A percentile compares a stretch with the other conserved stretches of the same genome.
Evolutionary conservation across 2,329 filamentous ascomycete genomes (phyloP).

Genomic region (Didymella arachidicola): DNA sequence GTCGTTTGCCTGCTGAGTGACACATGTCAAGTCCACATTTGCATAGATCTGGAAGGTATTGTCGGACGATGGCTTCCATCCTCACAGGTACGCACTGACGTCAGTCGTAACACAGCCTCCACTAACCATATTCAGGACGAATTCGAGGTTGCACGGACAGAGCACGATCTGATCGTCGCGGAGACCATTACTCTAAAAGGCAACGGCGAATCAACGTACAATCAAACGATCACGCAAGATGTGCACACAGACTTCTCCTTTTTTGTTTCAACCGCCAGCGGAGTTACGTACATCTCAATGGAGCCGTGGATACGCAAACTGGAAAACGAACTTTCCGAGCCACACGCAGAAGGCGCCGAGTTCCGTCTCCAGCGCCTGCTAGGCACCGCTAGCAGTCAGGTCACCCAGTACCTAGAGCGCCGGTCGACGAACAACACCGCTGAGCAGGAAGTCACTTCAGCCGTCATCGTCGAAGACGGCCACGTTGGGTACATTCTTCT

Average conservation of each 20-base stretch:
- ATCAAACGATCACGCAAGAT: slow-evolving; percentile 65
- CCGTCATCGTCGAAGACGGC: slow-evolving; percentile 63
- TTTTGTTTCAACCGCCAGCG: slow-evolving; percentile 64
- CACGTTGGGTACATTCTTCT: slow-evolving; percentile 66
- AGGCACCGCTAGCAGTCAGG: slow-evolving; percentile 58
- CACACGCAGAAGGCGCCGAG: slow-evolving; percentile 60
- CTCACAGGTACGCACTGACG: slow-evolving; percentile 36
- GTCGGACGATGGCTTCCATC: slow-evolving; percentile 69
- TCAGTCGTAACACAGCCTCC: not conserved
- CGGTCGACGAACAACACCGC: slow-evolving; percentile 25
- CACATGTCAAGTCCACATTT: slow-evolving; percentile 64
- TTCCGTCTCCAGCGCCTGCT: slow-evolving; percentile 66
- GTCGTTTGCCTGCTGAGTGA: slow-evolving; percentile 66
- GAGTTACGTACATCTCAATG: slow-evolving; percentile 64
- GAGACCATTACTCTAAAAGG: slow-evolving; percentile 51
- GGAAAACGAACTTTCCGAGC: slow-evolving; percentile 63
- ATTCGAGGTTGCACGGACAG: slow-evolving; percentile 27
- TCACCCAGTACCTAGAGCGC: slow-evolving; percentile 58
- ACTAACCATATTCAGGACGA: slow-evolving; percentile 29
- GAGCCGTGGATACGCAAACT: slow-evolving; percentile 64
- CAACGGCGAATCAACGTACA: slow-evolving; percentile 45
- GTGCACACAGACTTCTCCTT: slow-evolving; percentile 64
- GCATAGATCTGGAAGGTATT: slow-evolving; percentile 67
- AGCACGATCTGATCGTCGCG: slow-evolving; percentile 48
- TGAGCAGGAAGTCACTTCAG: slow-evolving; percentile 53